Evolutionary conservation across 306 rosid species (phyloP), one percentile per base, ranked within the genome.

Genomic region (Luffa acutangula): DNA sequence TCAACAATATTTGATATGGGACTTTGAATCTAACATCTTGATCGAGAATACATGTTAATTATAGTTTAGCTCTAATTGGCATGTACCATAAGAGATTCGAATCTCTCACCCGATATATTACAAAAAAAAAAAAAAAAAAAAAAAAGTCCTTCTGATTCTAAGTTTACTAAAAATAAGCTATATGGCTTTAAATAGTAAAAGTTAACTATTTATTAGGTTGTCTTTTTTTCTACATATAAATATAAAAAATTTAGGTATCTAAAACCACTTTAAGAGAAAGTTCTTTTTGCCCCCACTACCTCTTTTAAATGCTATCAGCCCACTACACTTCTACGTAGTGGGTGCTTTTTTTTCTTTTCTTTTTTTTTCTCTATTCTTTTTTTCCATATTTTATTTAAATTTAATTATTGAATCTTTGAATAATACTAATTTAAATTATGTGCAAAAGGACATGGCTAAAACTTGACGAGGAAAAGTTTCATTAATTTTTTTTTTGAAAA

Each of bases 231-330:
- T 4, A 43, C 5, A 63, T 13, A 63, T 5, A 36, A 25, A 25
- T 15, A 70, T 43, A 36, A 66, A 2, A 66, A 46, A 2, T 71
- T 71, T 71, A 71, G 77, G 77, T 71, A 71, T 71, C 77, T 45
- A 45, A 45, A 71, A 70, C 33, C 17, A 70, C 54, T 43, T 17
- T 37, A 39, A 3, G 49, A 5, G 54, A 71, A 46, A 71, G 57
- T 46, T 71, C 57, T 21, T 13, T 71, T 48, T 71, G 77, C 57
- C 20, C 76, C 76, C 77, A 71, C 77, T 71, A 71, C n/a, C 37
- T 41, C 76, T 70, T 70, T 9, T 9, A 69, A 69, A 69, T 41
- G 75, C 73, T 43, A 39, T 20, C 9, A 11, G 8, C 56, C 76
- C 56, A 70, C 76, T 45, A 70, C 52, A 45, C 9, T 70, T 43